Evolutionary conservation across 2,329 filamentous ascomycete genomes (phyloP).

Genomic region (Venturia effusa): DNA sequence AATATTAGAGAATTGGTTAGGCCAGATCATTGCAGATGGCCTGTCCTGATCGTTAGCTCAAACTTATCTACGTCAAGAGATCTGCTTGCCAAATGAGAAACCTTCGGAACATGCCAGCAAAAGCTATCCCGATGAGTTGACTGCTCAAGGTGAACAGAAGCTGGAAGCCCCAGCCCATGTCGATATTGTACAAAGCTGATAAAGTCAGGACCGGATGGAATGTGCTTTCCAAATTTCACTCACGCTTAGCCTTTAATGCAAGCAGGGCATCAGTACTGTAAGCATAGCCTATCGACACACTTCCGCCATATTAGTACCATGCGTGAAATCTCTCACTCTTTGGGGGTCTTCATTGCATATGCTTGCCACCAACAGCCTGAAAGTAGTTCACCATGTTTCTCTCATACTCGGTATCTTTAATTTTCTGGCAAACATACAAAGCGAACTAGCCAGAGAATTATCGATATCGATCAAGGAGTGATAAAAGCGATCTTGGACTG

Average conservation of each 20-base stretch:
- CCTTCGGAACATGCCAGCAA: constrained; percentile 20
- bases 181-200: constrained; percentile 53
- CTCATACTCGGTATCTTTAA: too few relatives aligned
- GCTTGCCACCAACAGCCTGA: too few relatives aligned
- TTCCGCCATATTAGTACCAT: constrained; percentile 33
- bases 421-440: too few relatives aligned
- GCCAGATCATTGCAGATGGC: constrained; percentile 66
- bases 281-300: constrained; percentile 53
- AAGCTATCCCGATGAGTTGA: constrained; percentile 42
- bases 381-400: too few relatives aligned
- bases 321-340: background rate
- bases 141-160: constrained; percentile 53
- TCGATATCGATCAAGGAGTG: too few relatives aligned
- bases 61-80: constrained; percentile 20
- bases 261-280: constrained; percentile 9
- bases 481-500: too few relatives aligned
- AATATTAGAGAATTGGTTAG: constrained; percentile 53
- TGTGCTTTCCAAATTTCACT: background rate
- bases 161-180: constrained; percentile 40
- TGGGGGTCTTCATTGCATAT: too few relatives aligned
- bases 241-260: constrained; percentile 29
- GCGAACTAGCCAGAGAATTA: too few relatives aligned
- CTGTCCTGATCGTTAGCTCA: background rate
- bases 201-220: background rate
- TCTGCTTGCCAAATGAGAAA: constrained; percentile 34